Evolutionary conservation across 1,139 yeast species (phyloP), one percentile per base, ranked within the genome.

Genomic region (Blastobotrys arbuscula): DNA sequence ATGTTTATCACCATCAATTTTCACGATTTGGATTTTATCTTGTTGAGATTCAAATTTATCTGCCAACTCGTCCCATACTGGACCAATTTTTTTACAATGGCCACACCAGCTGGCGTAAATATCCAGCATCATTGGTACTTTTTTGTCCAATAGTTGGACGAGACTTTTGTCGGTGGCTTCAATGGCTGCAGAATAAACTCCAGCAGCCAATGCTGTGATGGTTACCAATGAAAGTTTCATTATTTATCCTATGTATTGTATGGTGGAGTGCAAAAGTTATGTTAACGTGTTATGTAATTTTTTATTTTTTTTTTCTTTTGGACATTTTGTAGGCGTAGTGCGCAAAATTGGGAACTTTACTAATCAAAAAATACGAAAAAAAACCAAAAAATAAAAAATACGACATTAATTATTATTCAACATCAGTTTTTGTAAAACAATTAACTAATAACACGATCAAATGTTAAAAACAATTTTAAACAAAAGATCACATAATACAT

Each of bases 41-140:
- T 67, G 62, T 23, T 69, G 72, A 37, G 62, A 67, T 8, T 64
- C 69, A 60, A 74, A 84, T 26, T 70, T 55, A 6, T 74, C 77
- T 1, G 84, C 80, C 46, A 85, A 70, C 59, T 77, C 74, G 54
- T 84, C 90, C 62, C 79, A 78, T 2, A 74, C 71, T 3, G 95
- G 95, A 55, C 76, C 75, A 61, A 85, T 67, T 47, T 72, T 75
- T 65, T 80, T 79, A 67, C 95, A 85, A 65, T 85, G 94, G 36
- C 87, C 77, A 62, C 95, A 85, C 95, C 94, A 85, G 50, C 81
- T 79, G 40, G 94, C 92, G 60, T 82, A 84, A 58, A 84, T 78
- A 53, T 85, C 86, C 45, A 85, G 85, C 52, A 85, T 72, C 0
- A 87, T 74, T 52, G 77, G 79, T 56, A 82, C 79, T 8, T 79